A percentile compares a stretch with the other conserved stretches of the same genome.
These are phyloP conservation scores for Acacia crassicarpa DNA, from an alignment of 306 rosid species.

Conservation along the genomic window DNA sequence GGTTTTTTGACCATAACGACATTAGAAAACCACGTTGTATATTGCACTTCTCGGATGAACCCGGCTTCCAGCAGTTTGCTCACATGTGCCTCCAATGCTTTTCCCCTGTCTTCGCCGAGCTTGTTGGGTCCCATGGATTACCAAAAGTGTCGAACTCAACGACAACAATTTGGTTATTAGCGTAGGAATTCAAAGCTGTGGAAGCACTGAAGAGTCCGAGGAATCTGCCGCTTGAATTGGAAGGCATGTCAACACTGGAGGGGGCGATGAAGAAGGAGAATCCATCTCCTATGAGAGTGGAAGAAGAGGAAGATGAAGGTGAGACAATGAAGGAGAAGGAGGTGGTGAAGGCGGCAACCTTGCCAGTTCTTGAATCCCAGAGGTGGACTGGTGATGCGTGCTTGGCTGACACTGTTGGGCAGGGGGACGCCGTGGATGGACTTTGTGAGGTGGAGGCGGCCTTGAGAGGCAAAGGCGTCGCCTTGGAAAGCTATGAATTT, in stretches of 20 bases:
- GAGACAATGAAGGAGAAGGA: slow-evolving; percentile 25
- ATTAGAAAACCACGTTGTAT: no score
- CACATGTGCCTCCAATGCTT: no score
- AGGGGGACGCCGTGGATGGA: background rate
- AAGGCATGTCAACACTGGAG: background rate
- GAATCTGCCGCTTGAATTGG: slow-evolving; percentile 34
- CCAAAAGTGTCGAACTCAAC: slow-evolving; percentile 41
- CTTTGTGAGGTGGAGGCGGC: slow-evolving; percentile 12
- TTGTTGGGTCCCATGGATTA: slow-evolving; percentile 37
- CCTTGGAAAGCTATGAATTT: slow-evolving; percentile 27
- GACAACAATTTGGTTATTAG: slow-evolving; percentile 32
- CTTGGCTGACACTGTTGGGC: slow-evolving; percentile 35
- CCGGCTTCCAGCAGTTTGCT: no score
- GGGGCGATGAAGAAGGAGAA: slow-evolving; percentile 42
- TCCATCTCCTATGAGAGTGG: background rate
- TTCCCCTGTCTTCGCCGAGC: no score
- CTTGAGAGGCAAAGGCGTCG: slow-evolving; percentile 1
- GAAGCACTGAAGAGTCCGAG: slow-evolving; percentile 38
- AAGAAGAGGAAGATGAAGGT: background rate
- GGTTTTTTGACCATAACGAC: no score
- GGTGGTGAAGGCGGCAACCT: slow-evolving; percentile 14
- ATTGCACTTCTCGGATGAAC: no score
- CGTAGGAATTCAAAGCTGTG: slow-evolving; percentile 27
- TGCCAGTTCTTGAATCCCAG: slow-evolving; percentile 32
- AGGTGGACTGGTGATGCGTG: slow-evolving; percentile 29